Base-by-base conservation (phyloP, 805 yeast species). In the Lipomyces orientalis region DNA sequence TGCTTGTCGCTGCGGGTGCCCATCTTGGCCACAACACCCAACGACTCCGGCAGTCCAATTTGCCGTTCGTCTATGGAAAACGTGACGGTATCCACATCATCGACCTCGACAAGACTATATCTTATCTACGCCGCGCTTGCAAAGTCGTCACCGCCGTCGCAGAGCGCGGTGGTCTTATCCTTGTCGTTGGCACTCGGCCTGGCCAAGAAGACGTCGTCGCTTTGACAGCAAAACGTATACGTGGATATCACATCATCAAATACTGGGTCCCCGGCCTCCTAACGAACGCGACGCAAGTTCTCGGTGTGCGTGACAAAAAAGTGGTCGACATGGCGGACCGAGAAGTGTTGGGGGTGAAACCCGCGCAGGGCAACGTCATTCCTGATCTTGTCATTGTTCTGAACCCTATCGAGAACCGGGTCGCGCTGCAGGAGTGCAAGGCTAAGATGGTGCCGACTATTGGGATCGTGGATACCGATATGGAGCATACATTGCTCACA, bases 211-310 rank as follows among this genome's bases (percentile, higher is more conserved):
- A 89, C 64, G 84, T 92, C 0, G 86, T 95, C 59, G 88, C 88
- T 75, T 86, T 84, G 68, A 97, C 97, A 10, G 97, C 98, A 1
- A 80, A 82, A 58, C 85, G 96, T 72, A 82, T 88, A 64, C 84
- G 86, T 66, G 97, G 97, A 16, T 92, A 87, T 79, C 93, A 89
- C 76, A 93, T 95, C 25, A 83, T 90, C 29, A 84, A 87, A 58
- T 87, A 93, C 76, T 95, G 99, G 99, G 86, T 91, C 67, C 97
- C 98, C 1, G 99, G 99, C 72, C 90, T 96, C 31, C 83, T 95
- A 72, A 92, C 98, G 57, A 95, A 95, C 80, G 87, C 91, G 64
- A 82, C 88, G 37, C 90, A 87, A 76, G 87, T 90, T 29, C 80
- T 86, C 9, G 80, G 81, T 52, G 79, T 80, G 54, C 86, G 88